Evolutionary conservation across 345 rosid genomes (phyloP), one percentile per base, ranked within the genome.

Genomic region (Acer saccharum): DNA sequence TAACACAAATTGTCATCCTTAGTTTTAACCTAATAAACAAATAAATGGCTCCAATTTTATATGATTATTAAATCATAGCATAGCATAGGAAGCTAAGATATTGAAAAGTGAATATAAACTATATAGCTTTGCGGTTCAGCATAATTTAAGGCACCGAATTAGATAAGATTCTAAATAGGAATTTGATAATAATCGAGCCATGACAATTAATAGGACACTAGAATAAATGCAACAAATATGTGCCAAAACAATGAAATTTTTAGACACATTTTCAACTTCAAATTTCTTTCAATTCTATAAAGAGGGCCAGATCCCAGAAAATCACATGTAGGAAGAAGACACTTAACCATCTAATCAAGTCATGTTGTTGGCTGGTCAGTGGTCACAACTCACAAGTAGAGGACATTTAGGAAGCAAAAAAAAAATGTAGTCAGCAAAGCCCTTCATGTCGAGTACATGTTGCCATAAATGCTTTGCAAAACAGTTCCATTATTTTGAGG

Each of bases 401-500:
- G 71, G 21, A 69, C 25, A 57, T 76, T 48, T 32, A 74, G 54
- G 10, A 21, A 13, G 14, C 25, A 57, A 71, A 64, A 76, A 48
- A 43, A 55, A 62, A 20, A 72, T 60, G 65, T 55, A 74, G 68
- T 75, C 68, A 80, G 75, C 85, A 80, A 73, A 81, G 20, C 65
- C 74, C 78, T 67, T 65, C 14, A n/a, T 23, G 17, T 77, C 72
- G 25, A 79, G 55, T n/a, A 57, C 23, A 20, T 70, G 68, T 43
- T 77, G 78, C 76, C 83, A 65, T 77, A 10, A 77, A 73, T 69
- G 82, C 75, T 62, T 20, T 55, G 23, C 50, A 76, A 18, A 73
- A 77, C 76, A 79, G 71, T 64, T 73, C n/a, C 70, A 83, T 72
- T 29, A 9, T 60, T 69, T 54, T 79, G 32, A 43, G 78, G 85